Conservation (phyloP, 768 basidiomycete species). For the Leucosporidium yakuticum region DNA sequence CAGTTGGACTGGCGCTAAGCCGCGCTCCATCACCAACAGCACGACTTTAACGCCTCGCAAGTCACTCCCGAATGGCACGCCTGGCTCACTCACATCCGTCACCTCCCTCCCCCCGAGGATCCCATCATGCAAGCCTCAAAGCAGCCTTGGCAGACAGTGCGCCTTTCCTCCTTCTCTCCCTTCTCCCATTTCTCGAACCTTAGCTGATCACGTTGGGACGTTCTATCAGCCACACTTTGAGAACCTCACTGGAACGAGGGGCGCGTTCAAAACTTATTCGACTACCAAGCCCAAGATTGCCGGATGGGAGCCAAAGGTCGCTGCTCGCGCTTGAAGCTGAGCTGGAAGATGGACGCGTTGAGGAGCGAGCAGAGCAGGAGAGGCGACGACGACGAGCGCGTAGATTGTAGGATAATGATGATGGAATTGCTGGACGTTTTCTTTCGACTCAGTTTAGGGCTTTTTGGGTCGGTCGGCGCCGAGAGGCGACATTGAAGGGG, state of each 20-base stretch:
- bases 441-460: no score
- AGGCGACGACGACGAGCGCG: background rate
- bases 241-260: constrained; percentile 87
- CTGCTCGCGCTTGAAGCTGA: constrained; percentile 18
- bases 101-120: constrained; percentile 71
- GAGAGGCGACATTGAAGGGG: no score
- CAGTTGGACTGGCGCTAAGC: background rate
- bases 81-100: constrained; percentile 86
- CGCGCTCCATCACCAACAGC: background rate
- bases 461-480: no score
- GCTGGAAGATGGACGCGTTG: no score
- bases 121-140: constrained; percentile 59
- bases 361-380: background rate
- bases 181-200: background rate
- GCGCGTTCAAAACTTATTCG: constrained; percentile 82
- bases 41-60: constrained; percentile 85
- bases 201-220: background rate
- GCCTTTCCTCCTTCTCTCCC: constrained; percentile 39
- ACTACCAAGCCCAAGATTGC: constrained; percentile 74
- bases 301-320: constrained; percentile 73
- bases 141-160: constrained; percentile 77
- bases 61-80: constrained; percentile 96
- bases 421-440: no score
- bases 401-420: no score
- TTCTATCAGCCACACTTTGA: constrained; percentile 65